A percentile compares a stretch with the other conserved stretches of the same genome.
phyloP scores from a whole-genome alignment of 345 rosid species.

The Lagerstroemia speciosa region DNA sequence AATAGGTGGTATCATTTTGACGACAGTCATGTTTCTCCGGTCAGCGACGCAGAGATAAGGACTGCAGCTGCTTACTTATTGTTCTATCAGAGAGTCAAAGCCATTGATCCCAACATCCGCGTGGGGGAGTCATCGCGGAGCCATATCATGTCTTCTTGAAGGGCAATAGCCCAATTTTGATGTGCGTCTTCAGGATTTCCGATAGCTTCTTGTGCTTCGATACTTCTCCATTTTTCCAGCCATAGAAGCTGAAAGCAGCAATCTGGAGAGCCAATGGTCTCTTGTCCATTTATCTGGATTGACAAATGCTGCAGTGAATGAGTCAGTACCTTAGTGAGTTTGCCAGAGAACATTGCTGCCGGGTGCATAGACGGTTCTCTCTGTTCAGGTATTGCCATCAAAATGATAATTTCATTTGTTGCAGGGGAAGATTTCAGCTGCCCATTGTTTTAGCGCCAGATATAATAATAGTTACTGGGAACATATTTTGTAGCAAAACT shows the following conservation, averaged over 20 bases:
- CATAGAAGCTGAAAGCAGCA: neutral
- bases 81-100: conserved; percentile 62
- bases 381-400: neutral
- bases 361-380: neutral
- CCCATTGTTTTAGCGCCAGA: neutral
- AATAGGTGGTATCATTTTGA: conserved; percentile 89
- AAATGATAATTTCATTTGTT: neutral
- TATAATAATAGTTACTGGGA: neutral
- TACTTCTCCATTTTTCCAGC: neutral
- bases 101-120: conserved; percentile 16
- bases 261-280: neutral
- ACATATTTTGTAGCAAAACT: conserved; percentile 3
- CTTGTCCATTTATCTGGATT: neutral
- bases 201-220: neutral
- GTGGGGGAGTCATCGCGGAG: conserved; percentile 26
- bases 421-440: neutral
- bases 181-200: neutral
- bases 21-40: conserved; percentile 61
- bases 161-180: conserved; percentile 1
- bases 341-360: neutral
- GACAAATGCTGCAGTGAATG: neutral
- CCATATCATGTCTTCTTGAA: conserved; percentile 17
- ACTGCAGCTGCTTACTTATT: conserved; percentile 80
- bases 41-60: conserved; percentile 58
- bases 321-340: neutral